These are phyloP conservation scores for Candida xyloterini DNA, from an alignment of 805 yeast genomes.

Conservation along the genomic window DNA sequence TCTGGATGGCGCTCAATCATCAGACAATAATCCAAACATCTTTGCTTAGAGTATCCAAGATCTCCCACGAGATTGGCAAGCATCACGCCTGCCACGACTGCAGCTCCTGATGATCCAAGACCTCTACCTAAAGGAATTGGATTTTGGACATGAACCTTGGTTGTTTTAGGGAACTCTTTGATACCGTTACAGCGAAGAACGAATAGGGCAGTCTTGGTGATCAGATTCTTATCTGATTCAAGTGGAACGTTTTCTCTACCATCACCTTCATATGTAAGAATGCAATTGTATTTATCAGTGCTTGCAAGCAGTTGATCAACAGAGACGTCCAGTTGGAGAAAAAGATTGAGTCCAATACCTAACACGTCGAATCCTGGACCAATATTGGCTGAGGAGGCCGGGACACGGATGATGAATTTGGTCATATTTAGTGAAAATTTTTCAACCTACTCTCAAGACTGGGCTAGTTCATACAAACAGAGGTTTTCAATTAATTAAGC, in stretches of 20 bases:
- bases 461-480: neutral
- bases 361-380: constrained; percentile 98
- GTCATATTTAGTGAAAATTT: constrained; percentile 32
- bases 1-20: constrained; percentile 99
- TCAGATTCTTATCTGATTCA: constrained; percentile 72
- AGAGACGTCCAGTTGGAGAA: constrained; percentile 63
- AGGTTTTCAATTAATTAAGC: neutral
- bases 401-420: constrained; percentile 67
- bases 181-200: constrained; percentile 82
- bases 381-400: constrained; percentile 96
- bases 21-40: constrained; percentile 90
- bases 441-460: neutral
- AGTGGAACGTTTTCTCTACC: constrained; percentile 82
- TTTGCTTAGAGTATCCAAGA: constrained; percentile 65
- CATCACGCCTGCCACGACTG: constrained; percentile 94
- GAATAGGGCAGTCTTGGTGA: constrained; percentile 90
- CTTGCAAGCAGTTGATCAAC: constrained; percentile 49
- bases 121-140: constrained; percentile 98
- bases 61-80: constrained; percentile 83
- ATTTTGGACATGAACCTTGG: constrained; percentile 74
- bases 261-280: constrained; percentile 64
- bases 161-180: constrained; percentile 76
- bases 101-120: constrained; percentile 96
- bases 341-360: constrained; percentile 83
- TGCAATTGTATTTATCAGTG: constrained; percentile 62